Base-by-base conservation (phyloP, 768 basidiomycete species). In the Heimioporus sp. region DNA sequence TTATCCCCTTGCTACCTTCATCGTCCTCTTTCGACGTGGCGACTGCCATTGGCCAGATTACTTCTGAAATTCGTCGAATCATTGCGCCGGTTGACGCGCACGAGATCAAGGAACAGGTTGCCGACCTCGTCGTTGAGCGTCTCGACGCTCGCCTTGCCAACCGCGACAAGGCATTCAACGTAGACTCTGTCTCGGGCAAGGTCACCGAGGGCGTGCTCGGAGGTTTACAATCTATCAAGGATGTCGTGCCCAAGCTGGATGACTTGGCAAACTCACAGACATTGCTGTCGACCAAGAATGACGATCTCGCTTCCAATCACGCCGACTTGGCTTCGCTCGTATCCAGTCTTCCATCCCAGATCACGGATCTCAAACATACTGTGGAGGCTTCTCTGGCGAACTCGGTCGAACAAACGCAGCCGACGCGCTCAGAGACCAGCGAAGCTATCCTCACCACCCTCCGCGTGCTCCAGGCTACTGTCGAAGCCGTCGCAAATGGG, bases 101-200 rank as follows among this genome's bases (percentile, higher is more conserved):
- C 59, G 87, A 88, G 65, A 88, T 93, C 65, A 91, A 90, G 73
- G 91, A 92, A 62, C 88, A 90, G 61, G 90, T 93, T 0, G 87
- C 91, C 2, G 91, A 92, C 64, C 80, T 92, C 28, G 91, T 93
- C 2, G 87, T 93, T 9, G 91, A 91, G 64, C 82, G 91, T 24
- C 76, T 93, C 11, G 87, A 92, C 60, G 86, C 90, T 11, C 82
- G 90, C 17, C 76, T 93, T 43, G 80, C 88, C 35, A 84, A 90
- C 24, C 79, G 90, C 10, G 90, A 92, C 66, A 83, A 85, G 62
- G 66, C 79, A 7, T 79, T 87, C 60, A 87, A 81, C 59, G 70
- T 82, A 16, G 86, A 90, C 36, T 68, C 71, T 4, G 66, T 90
- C 41, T 74, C 80, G 1, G 64, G 68, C 24, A 85, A 75, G 56